phyloP scores from a whole-genome alignment of 176 grass and related monocot genomes.

The Avena eriantha region DNA sequence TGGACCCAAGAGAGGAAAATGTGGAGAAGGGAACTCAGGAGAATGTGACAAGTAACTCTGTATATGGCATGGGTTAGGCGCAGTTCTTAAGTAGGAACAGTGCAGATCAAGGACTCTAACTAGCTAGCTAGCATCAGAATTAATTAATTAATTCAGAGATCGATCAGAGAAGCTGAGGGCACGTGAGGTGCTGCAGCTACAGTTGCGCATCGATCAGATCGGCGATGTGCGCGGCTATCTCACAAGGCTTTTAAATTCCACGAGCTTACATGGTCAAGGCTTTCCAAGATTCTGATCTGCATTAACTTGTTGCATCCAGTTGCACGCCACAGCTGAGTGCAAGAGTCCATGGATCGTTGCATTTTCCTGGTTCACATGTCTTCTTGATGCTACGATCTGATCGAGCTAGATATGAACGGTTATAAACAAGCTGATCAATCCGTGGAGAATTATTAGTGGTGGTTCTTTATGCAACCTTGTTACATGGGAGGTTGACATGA shows the following conservation, averaged over 20 bases:
- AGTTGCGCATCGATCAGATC: conserved; percentile 48
- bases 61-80: neutral
- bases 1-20: neutral
- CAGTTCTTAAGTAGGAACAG: conserved; percentile 31
- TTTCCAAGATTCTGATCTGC: conserved; percentile 52
- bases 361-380: neutral
- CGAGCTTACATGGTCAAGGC: conserved; percentile 16
- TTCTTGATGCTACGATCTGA: neutral
- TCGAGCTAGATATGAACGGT: neutral
- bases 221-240: neutral
- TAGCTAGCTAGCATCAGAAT: neutral
- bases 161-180: conserved; percentile 1
- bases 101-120: neutral
- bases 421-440: neutral
- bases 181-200: conserved; percentile 50
- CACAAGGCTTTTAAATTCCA: conserved; percentile 7
- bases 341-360: neutral
- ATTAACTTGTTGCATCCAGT: conserved; percentile 27
- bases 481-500: conserved; percentile 9
- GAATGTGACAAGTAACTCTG: neutral
- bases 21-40: neutral
- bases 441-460: neutral
- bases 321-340: neutral
- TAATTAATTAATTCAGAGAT: neutral
- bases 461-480: neutral